Percentiles rank a stretch among this genome's conserved stretches.
Conservation (phyloP, 129 eudicot species). For the Heracleum sosnowskyi region DNA sequence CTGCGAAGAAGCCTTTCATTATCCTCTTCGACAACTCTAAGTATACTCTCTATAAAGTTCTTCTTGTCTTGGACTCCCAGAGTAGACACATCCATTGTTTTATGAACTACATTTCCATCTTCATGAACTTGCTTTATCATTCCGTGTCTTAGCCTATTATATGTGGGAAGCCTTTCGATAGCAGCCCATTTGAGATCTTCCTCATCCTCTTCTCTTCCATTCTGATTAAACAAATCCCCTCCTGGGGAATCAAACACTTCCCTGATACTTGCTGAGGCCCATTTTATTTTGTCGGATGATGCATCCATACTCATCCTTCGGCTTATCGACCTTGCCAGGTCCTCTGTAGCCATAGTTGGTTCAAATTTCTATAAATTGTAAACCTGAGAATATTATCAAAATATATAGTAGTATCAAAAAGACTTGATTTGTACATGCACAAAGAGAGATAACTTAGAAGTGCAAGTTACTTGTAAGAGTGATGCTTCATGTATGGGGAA, state of each 20-base stretch:
- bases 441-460: background rate
- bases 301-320: constrained; percentile 25
- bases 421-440: background rate
- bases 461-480: background rate
- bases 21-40: constrained; percentile 44
- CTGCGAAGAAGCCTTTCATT: constrained; percentile 56
- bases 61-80: constrained; percentile 52
- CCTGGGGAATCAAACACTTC: constrained; percentile 40
- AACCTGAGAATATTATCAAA: background rate
- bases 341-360: constrained; percentile 41
- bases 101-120: constrained; percentile 43
- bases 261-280: constrained; percentile 50
- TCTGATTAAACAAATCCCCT: constrained; percentile 33
- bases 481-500: background rate
- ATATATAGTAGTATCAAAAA: background rate
- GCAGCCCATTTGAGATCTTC: constrained; percentile 74
- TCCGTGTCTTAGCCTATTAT: constrained; percentile 48
- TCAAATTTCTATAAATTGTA: background rate
- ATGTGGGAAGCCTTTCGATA: constrained; percentile 65
- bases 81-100: constrained; percentile 42
- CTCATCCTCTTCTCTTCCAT: constrained; percentile 33
- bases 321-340: constrained; percentile 42
- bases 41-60: constrained; percentile 41
- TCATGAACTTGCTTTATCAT: constrained; percentile 49
- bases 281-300: constrained; percentile 37